These are phyloP conservation scores for Boletus vermiculosoides DNA, from an alignment of 768 basidiomycete species.

Conservation along the genomic window DNA sequence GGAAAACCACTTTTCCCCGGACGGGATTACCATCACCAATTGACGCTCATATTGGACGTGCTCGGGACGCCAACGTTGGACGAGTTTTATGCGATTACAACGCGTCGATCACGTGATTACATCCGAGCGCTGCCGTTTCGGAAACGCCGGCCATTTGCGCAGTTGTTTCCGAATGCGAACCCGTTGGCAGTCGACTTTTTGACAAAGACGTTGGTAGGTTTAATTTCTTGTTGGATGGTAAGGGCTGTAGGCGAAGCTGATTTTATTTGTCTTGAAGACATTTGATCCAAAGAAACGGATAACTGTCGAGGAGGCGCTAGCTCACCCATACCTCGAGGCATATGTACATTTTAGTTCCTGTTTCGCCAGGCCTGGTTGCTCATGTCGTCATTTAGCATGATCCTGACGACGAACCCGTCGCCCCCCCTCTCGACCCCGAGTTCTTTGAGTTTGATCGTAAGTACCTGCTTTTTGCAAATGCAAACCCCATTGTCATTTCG, in stretches of 20 bases:
- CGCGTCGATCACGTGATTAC: conserved; percentile 89
- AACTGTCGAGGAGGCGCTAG: conserved; percentile 89
- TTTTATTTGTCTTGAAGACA: conserved; percentile 48
- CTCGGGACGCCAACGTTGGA: conserved; percentile 96
- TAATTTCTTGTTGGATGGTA: no score
- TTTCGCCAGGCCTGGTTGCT: not conserved
- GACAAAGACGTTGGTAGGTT: conserved; percentile 74
- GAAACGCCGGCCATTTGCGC: conserved; percentile 77
- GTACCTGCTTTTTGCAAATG: conserved; percentile 27
- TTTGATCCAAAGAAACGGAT: conserved; percentile 98
- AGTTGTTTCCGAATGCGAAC: conserved; percentile 89
- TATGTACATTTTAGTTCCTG: conserved; percentile 53
- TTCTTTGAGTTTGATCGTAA: conserved; percentile 97
- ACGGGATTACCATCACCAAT: conserved; percentile 93
- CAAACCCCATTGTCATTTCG: not conserved
- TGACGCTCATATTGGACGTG: conserved; percentile 93
- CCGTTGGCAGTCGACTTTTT: conserved; percentile 75
- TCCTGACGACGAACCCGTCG: conserved; percentile 94
- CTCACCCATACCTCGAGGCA: conserved; percentile 94
- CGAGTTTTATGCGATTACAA: conserved; percentile 97
- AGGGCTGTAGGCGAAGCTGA: not conserved
- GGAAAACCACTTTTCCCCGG: conserved; percentile 97
- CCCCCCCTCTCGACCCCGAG: conserved; percentile 90
- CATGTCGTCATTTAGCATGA: conserved; percentile 59
- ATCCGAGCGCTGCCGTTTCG: conserved; percentile 93